These are phyloP conservation scores for Lactifluus pinguis DNA, from an alignment of 768 basidiomycete species.

Conservation along the genomic window DNA sequence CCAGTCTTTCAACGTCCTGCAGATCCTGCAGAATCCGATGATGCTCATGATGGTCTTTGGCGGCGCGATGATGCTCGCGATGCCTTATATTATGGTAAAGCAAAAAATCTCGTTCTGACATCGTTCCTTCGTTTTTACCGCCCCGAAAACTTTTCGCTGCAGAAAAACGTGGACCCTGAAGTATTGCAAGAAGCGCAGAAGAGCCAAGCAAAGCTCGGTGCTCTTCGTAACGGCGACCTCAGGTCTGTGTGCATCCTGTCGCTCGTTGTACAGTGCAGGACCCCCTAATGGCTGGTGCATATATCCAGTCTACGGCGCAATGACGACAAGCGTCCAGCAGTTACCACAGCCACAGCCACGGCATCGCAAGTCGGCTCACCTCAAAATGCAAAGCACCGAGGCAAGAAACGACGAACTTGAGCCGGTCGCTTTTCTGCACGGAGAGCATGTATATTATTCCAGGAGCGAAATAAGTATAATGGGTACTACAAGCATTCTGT, in stretches of 20 bases:
- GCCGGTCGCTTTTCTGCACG: background rate
- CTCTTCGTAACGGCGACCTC: conserved; percentile 49
- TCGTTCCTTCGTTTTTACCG: background rate
- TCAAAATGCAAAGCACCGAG: conserved; percentile 3
- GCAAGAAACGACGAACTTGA: conserved; percentile 11
- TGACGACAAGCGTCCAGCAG: conserved; percentile 1
- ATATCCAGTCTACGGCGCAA: conserved; percentile 1
- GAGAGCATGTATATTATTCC: background rate
- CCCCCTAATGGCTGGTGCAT: background rate
- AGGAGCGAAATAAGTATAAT: background rate
- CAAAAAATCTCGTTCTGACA: background rate
- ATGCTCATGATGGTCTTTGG: conserved; percentile 67
- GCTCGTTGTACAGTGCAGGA: background rate
- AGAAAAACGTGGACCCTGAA: conserved; percentile 76
- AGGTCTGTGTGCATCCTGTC: conserved; percentile 23
- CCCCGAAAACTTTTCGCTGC: background rate
- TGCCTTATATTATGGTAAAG: conserved; percentile 68
- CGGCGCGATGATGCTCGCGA: conserved; percentile 56
- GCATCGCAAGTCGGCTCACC: background rate
- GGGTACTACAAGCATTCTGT: background rate
- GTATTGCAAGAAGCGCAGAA: conserved; percentile 53
- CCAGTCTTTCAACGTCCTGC: conserved; percentile 64
- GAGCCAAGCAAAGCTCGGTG: conserved; percentile 47
- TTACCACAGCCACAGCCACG: conserved; percentile 15
- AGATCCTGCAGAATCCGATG: conserved; percentile 80